These are phyloP conservation scores for Macrophomina tecta DNA, from an alignment of 2,329 filamentous ascomycete species.

Conservation along the genomic window DNA sequence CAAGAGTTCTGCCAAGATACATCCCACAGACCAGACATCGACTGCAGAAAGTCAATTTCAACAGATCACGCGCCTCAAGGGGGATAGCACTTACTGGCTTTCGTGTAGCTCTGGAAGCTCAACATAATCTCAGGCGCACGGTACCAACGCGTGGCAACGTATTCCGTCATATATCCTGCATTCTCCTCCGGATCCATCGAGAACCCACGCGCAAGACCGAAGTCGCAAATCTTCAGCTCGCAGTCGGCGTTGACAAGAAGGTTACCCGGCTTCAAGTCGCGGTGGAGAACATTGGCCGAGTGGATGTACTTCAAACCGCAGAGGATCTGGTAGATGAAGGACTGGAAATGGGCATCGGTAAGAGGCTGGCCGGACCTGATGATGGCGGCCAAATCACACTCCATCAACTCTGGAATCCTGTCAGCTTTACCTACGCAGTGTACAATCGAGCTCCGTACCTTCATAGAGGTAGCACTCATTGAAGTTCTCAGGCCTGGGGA, in stretches of 20 bases:
- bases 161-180: slow-evolving; percentile 99
- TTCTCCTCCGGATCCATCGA: slow-evolving; percentile 98
- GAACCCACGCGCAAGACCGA: slow-evolving; percentile 94
- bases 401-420: slow-evolving; percentile 83
- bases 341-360: slow-evolving; percentile 98
- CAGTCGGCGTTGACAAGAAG: slow-evolving; percentile 98
- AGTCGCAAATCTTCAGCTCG: slow-evolving; percentile 99
- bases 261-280: slow-evolving; percentile 96
- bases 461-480: slow-evolving; percentile 99
- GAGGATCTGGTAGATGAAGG: slow-evolving; percentile 99
- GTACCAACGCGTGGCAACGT: slow-evolving; percentile 98
- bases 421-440: slow-evolving; percentile 10
- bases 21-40: slow-evolving; percentile 98
- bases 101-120: slow-evolving; percentile 99
- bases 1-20: slow-evolving; percentile 93
- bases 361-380: slow-evolving; percentile 96
- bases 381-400: slow-evolving; percentile 97
- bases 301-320: slow-evolving; percentile 99
- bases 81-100: slow-evolving; percentile 85
- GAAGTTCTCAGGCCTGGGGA: slow-evolving; percentile 95
- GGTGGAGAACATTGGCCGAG: slow-evolving; percentile 95
- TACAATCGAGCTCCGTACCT: slow-evolving; percentile 59
- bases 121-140: slow-evolving; percentile 99
- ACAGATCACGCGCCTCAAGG: not conserved
- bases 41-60: slow-evolving; percentile 60